phyloP scores from a whole-genome alignment of 345 rosid species.

The Melaleuca alternifolia region DNA sequence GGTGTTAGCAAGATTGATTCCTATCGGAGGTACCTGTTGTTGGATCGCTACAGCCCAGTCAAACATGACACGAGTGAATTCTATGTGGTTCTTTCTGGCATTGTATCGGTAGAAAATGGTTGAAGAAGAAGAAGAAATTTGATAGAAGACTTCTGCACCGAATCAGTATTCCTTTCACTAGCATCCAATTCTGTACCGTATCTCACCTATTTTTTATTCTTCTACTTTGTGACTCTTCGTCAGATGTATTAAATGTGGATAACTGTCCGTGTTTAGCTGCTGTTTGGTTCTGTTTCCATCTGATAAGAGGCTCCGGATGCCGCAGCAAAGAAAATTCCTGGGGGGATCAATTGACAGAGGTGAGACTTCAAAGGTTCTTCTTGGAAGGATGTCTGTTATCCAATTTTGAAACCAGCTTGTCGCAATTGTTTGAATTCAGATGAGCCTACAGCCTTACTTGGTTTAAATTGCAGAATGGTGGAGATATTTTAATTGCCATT shows the following conservation, averaged over 20 bases:
- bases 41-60: no score
- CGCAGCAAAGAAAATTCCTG: constrained; percentile 33
- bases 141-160: background rate
- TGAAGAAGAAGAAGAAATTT: background rate
- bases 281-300: background rate
- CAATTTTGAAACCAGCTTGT: background rate
- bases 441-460: background rate
- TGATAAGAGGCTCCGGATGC: constrained; percentile 49
- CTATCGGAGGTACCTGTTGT: background rate
- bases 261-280: background rate
- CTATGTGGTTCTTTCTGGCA: background rate
- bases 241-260: background rate
- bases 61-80: background rate
- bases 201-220: background rate
- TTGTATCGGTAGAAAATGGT: background rate
- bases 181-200: background rate
- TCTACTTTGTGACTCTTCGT: background rate
- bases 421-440: background rate
- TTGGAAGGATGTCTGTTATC: background rate
- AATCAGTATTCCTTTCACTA: background rate
- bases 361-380: constrained; percentile 1
- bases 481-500: background rate
- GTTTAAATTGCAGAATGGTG: background rate
- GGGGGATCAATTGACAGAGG: constrained; percentile 75
- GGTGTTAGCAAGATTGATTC: background rate